phyloP scores from a whole-genome alignment of 345 rosid species.

The Hirschfeldia incana region DNA sequence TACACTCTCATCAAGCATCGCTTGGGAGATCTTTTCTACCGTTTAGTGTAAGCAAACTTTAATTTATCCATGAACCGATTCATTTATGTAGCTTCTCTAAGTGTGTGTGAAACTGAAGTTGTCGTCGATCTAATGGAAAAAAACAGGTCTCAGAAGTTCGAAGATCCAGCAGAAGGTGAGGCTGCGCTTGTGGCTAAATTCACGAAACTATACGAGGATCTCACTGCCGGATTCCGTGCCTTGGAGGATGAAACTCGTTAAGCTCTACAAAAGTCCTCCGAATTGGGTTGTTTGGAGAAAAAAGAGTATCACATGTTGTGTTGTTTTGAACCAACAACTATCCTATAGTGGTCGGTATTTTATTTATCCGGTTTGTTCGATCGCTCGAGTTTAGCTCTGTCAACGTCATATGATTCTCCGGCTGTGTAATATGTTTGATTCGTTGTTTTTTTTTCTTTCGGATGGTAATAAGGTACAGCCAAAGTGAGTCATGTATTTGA shows the following conservation, averaged over 20 bases:
- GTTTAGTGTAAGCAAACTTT: slow-evolving; percentile 69
- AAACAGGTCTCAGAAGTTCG: slow-evolving; percentile 91
- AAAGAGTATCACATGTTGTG: slow-evolving; percentile 30
- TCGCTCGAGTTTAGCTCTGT: slow-evolving; percentile 34
- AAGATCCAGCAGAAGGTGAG: slow-evolving; percentile 99
- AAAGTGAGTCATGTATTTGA: slow-evolving; percentile 30
- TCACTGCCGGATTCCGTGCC: slow-evolving; percentile 90
- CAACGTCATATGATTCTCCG: slow-evolving; percentile 27
- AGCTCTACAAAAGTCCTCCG: slow-evolving; percentile 15
- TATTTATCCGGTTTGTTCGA: slow-evolving; percentile 33
- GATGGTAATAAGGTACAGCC: slow-evolving; percentile 41
- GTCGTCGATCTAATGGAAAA: background rate
- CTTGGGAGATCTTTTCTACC: slow-evolving; percentile 94
- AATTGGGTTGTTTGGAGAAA: slow-evolving; percentile 16
- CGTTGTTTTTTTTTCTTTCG: slow-evolving; percentile 8
- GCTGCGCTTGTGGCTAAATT: slow-evolving; percentile 80
- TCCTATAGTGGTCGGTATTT: slow-evolving; percentile 37
- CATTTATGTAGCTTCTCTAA: background rate
- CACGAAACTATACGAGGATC: slow-evolving; percentile 80
- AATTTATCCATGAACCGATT: background rate
- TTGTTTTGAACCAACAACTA: slow-evolving; percentile 40
- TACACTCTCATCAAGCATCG: slow-evolving; percentile 94
- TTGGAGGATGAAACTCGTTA: slow-evolving; percentile 95
- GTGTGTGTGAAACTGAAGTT: background rate
- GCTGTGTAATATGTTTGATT: slow-evolving; percentile 43